phyloP scores from a whole-genome alignment of 768 basidiomycete genomes.

The Bullera alba region DNA sequence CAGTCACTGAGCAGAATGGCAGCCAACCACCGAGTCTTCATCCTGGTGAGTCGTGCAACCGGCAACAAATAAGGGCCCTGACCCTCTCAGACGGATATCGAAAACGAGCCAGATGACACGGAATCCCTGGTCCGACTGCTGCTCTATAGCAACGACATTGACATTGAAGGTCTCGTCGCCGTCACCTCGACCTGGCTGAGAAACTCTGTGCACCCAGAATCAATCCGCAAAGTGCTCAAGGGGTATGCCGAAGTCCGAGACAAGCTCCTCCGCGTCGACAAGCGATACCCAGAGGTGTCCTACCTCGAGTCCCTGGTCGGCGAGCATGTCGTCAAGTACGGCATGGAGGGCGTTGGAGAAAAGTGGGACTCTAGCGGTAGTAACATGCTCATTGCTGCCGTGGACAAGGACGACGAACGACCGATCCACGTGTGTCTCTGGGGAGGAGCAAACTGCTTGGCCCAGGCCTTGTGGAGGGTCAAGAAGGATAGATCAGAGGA shows the following conservation, averaged over 20 bases:
- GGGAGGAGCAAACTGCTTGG: slow-evolving; percentile 2
- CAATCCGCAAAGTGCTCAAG: not conserved
- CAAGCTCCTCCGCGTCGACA: not conserved
- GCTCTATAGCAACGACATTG: slow-evolving; percentile 3
- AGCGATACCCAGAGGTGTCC: not conserved
- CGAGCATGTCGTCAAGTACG: not conserved
- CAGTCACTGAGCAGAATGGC: too few relatives aligned
- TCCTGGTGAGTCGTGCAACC: not conserved
- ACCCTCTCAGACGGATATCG: slow-evolving; percentile 1
- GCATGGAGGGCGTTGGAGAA: slow-evolving; percentile 1
- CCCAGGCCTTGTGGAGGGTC: slow-evolving; percentile 1
- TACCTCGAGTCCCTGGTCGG: not conserved
- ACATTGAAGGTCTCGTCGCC: slow-evolving; percentile 1
- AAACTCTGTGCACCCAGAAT: not conserved
- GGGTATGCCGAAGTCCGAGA: not conserved
- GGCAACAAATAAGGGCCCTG: not conserved
- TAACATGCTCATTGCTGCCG: not conserved
- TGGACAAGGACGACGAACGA: slow-evolving; percentile 2
- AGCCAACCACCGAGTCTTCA: not conserved
- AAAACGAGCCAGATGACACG: slow-evolving; percentile 5
- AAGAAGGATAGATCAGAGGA: not conserved
- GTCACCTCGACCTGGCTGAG: slow-evolving; percentile 4
- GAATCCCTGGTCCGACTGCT: slow-evolving; percentile 3
- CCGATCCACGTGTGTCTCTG: slow-evolving; percentile 1
- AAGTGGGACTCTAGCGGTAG: not conserved